These are phyloP conservation scores for Haplosporangium gracile DNA, from an alignment of 192 early-diverging fungal species.

Conservation along the genomic window DNA sequence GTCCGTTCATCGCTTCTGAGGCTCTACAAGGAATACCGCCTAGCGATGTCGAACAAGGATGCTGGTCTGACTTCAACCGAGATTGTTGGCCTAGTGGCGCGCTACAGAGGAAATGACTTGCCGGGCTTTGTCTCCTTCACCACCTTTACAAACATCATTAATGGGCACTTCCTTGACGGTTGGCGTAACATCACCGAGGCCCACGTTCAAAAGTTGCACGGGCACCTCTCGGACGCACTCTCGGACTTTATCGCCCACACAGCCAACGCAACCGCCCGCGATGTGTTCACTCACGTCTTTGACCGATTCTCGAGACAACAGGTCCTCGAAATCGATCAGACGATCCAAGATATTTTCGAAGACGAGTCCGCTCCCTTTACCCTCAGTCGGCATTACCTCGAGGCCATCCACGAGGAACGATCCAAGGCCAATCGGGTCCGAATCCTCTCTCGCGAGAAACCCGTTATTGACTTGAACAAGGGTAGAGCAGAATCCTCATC, in stretches of 20 bases:
- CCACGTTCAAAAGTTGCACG: neutral
- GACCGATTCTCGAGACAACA: neutral
- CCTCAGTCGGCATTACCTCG: neutral
- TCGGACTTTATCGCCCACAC: neutral
- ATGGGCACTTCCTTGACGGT: neutral
- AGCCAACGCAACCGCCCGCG: neutral
- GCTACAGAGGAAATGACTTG: neutral
- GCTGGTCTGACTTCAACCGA: neutral
- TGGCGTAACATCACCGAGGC: neutral
- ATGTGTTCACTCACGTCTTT: conserved; percentile 14
- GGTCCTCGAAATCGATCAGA: neutral
- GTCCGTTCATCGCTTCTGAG: neutral
- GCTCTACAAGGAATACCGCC: conserved; percentile 1
- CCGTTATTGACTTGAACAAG: neutral
- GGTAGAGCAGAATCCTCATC: neutral
- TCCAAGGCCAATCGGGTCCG: neutral
- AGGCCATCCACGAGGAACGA: conserved; percentile 4
- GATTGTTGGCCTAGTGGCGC: neutral
- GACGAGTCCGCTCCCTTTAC: neutral
- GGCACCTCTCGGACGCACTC: conserved; percentile 4
- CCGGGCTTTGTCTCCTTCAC: conserved; percentile 16
- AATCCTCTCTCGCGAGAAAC: neutral
- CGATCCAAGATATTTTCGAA: conserved; percentile 6
- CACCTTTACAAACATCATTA: conserved; percentile 13
- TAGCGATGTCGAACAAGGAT: neutral